These are phyloP conservation scores for Fraxinus baroniana DNA, from an alignment of 305 asterid species.

Conservation along the genomic window DNA sequence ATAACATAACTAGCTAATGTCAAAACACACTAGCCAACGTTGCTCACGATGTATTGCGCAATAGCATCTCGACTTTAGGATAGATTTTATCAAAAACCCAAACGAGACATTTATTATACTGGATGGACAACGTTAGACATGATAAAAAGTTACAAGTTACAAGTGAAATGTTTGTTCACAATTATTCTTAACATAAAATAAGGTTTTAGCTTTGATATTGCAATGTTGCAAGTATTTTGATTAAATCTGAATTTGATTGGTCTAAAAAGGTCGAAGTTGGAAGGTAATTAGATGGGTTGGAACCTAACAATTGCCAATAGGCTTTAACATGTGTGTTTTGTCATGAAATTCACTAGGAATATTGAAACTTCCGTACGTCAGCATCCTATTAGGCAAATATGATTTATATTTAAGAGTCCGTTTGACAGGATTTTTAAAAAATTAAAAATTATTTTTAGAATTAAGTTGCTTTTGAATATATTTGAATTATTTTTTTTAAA, in stretches of 20 bases:
- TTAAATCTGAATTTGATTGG: background rate
- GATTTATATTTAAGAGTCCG: no score
- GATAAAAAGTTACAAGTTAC: background rate
- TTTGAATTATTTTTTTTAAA: no score
- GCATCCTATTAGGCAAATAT: background rate
- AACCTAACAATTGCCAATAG: background rate
- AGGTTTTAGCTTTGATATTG: background rate
- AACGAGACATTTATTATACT: background rate
- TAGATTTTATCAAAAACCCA: background rate
- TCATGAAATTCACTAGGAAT: background rate
- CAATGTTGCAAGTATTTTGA: background rate
- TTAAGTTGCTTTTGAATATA: no score
- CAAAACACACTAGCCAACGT: background rate
- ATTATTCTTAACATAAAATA: background rate
- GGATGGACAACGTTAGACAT: background rate
- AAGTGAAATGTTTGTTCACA: background rate
- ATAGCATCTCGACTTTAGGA: background rate
- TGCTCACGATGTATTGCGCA: background rate
- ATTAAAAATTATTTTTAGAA: no score
- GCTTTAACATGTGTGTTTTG: background rate
- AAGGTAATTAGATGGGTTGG: no score
- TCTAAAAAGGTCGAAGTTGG: background rate
- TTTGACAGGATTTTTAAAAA: no score
- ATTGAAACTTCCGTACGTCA: background rate
- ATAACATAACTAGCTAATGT: background rate